Evolutionary conservation across 345 rosid genomes (phyloP).

Genomic region (Sisymbrium irio): DNA sequence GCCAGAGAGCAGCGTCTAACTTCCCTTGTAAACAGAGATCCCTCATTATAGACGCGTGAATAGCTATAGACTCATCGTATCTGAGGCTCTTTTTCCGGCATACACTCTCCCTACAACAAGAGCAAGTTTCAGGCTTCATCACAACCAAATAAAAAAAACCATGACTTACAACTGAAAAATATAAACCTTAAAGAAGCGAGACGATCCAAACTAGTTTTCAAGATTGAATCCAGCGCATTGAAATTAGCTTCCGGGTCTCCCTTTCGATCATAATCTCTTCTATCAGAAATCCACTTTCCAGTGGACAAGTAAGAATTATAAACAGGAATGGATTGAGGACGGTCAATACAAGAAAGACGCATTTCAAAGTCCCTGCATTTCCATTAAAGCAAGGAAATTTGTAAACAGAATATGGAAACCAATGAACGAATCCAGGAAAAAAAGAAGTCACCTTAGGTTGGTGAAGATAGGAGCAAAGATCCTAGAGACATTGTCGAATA

Average conservation of each 20-base stretch:
- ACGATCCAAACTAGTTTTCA: conserved; percentile 66
- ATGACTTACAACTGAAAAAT: background rate
- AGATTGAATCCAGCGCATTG: conserved; percentile 52
- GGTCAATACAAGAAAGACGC: conserved; percentile 25
- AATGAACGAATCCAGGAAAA: background rate
- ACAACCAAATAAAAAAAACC: too few species aligned
- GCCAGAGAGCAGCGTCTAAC: conserved; percentile 62
- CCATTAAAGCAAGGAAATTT: conserved; percentile 15
- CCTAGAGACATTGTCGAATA: conserved; percentile 43
- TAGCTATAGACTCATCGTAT: conserved; percentile 26
- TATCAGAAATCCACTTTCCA: conserved; percentile 38
- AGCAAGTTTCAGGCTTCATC: background rate
- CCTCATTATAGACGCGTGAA: conserved; percentile 38
- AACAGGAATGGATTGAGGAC: conserved; percentile 9
- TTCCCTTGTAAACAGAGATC: conserved; percentile 60
- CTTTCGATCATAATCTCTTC: conserved; percentile 32
- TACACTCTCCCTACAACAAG: conserved; percentile 53
- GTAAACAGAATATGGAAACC: background rate
- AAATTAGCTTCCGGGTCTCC: conserved; percentile 48
- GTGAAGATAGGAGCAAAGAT: conserved; percentile 29
- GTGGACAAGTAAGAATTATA: conserved; percentile 22
- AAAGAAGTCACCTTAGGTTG: conserved; percentile 33
- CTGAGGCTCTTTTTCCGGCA: conserved; percentile 30
- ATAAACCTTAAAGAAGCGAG: conserved; percentile 57
- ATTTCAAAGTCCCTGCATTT: conserved; percentile 29